Evolutionary conservation across 805 yeast species (phyloP).

Genomic region (Sugiyamaella smithiae): DNA sequence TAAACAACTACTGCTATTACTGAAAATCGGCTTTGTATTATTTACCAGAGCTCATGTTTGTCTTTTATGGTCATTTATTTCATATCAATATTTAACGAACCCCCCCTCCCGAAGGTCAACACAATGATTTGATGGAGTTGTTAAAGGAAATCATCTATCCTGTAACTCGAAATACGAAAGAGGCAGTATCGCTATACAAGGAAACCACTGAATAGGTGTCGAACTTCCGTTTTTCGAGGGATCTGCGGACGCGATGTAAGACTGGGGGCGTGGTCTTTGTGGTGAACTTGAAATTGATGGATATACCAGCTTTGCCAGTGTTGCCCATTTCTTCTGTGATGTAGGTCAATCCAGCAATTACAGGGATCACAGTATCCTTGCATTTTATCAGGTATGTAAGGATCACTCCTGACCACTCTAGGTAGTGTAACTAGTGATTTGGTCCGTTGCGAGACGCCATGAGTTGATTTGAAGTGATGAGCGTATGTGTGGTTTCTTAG

Average conservation of each 20-base stretch:
- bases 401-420: constrained; percentile 15
- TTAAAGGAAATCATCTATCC: too few species aligned
- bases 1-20: too few species aligned
- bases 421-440: constrained; percentile 17
- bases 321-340: constrained; percentile 20
- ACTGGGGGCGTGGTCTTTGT: constrained; percentile 18
- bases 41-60: too few species aligned
- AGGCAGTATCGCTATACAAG: background rate
- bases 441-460: constrained; percentile 30
- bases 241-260: constrained; percentile 10
- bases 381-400: constrained; percentile 17
- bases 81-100: too few species aligned
- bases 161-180: too few species aligned
- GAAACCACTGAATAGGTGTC: constrained; percentile 8
- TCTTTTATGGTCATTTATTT: too few species aligned
- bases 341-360: constrained; percentile 19
- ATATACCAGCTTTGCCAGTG: constrained; percentile 25
- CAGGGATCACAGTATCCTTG: constrained; percentile 22
- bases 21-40: too few species aligned
- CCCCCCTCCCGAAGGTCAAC: too few species aligned
- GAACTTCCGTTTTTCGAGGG: background rate
- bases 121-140: too few species aligned
- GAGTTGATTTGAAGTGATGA: constrained; percentile 48
- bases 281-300: constrained; percentile 22
- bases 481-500: constrained; percentile 43